phyloP scores from a whole-genome alignment of 2,329 filamentous ascomycete genomes.

The Xylaria polymorpha region DNA sequence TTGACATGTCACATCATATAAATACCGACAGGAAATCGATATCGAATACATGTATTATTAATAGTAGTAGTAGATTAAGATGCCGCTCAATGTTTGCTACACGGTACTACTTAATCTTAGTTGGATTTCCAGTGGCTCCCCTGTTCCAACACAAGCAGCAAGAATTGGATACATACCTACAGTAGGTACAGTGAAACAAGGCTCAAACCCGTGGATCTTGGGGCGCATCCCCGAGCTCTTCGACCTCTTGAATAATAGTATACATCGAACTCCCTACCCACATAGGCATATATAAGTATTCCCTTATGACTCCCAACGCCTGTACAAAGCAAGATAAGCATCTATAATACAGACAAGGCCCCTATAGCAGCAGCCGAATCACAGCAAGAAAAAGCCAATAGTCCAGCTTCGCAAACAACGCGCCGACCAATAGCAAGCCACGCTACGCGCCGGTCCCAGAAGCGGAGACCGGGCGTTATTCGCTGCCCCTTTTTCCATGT shows the following conservation, averaged over 20 bases:
- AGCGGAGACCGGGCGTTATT: conserved; percentile 6
- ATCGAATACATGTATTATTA: too few relatives aligned
- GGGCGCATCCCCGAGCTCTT: conserved; percentile 3
- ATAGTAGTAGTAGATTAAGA: background rate
- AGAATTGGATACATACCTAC: too few relatives aligned
- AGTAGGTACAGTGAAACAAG: background rate
- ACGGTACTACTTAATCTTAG: background rate
- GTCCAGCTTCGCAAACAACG: background rate
- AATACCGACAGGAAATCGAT: conserved; percentile 9
- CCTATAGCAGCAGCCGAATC: background rate
- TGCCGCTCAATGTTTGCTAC: background rate
- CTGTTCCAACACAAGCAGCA: too few relatives aligned
- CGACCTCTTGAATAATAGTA: too few relatives aligned
- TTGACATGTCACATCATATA: conserved; percentile 4
- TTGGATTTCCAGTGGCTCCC: too few relatives aligned
- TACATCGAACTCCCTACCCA: background rate
- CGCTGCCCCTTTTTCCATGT: conserved; percentile 6
- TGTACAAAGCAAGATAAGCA: background rate
- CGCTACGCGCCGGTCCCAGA: conserved; percentile 5
- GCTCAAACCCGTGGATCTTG: background rate
- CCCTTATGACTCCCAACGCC: background rate
- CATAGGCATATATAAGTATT: background rate
- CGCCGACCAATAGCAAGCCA: background rate
- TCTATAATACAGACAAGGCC: background rate
- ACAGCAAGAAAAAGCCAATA: background rate